phyloP scores from a whole-genome alignment of 2,329 filamentous ascomycete genomes.

The Xylariaceae sp. region DNA sequence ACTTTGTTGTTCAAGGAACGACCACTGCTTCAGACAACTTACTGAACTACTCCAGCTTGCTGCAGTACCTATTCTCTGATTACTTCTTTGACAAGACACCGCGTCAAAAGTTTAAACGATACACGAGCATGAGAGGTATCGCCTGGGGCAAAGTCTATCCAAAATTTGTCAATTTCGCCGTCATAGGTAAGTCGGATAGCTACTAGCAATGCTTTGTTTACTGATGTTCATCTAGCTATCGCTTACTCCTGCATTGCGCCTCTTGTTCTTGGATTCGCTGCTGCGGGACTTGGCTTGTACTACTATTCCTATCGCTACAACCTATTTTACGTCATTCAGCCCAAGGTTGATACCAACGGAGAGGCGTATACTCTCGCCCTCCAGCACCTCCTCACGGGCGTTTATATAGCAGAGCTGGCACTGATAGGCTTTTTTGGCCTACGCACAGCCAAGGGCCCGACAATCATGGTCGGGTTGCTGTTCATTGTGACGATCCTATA shows the following conservation, averaged over 20 bases:
- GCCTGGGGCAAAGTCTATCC: slow-evolving; percentile 68
- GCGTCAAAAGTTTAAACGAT: slow-evolving; percentile 62
- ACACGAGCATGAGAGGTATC: slow-evolving; percentile 54
- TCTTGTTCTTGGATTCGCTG: slow-evolving; percentile 64
- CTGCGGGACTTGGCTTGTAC: slow-evolving; percentile 62
- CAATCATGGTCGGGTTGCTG: slow-evolving; percentile 57
- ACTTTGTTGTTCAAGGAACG: slow-evolving; percentile 70
- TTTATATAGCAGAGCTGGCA: slow-evolving; percentile 64
- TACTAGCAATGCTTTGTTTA: too few species aligned
- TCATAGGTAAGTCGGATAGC: slow-evolving; percentile 31
- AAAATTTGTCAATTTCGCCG: slow-evolving; percentile 35
- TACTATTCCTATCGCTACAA: slow-evolving; percentile 75
- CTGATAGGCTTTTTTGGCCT: slow-evolving; percentile 66
- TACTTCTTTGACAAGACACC: slow-evolving; percentile 65
- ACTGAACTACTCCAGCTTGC: slow-evolving; percentile 54
- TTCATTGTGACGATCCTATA: slow-evolving; percentile 57
- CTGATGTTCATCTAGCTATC: slow-evolving; percentile 46
- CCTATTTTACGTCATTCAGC: slow-evolving; percentile 64
- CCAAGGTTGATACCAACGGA: slow-evolving; percentile 68
- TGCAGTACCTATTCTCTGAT: slow-evolving; percentile 58
- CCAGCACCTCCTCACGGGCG: slow-evolving; percentile 65
- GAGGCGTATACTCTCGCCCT: slow-evolving; percentile 65
- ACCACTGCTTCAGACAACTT: slow-evolving; percentile 62
- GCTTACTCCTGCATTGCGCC: slow-evolving; percentile 73
- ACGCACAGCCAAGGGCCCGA: slow-evolving; percentile 49